Conservation (phyloP, 768 basidiomycete species). For the Lactarius indigo region DNA sequence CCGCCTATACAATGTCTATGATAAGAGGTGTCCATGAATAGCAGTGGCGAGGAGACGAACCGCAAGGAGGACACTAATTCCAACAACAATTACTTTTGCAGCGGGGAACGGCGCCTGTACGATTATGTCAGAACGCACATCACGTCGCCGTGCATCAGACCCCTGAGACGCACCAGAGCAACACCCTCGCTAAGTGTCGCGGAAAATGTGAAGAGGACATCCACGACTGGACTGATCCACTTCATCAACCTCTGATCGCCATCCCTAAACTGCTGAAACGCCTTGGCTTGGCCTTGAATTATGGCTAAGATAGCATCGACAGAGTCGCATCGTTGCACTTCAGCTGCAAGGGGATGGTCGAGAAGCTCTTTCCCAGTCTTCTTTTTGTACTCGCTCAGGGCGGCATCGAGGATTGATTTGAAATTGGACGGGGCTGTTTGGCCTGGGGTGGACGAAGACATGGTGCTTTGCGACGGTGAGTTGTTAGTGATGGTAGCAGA, state of each 20-base stretch:
- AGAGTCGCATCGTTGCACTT: slow-evolving; percentile 3
- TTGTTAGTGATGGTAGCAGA: too few relatives aligned
- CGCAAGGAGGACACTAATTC: slow-evolving; percentile 4
- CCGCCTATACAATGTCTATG: background rate
- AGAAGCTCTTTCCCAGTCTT: slow-evolving; percentile 1
- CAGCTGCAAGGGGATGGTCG: slow-evolving; percentile 1
- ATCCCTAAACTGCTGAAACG: background rate
- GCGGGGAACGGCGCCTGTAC: background rate
- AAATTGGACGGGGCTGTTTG: background rate
- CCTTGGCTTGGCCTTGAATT: background rate
- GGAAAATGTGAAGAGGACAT: slow-evolving; percentile 1
- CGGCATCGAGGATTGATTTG: background rate
- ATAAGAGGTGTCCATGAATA: background rate
- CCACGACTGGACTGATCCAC: background rate
- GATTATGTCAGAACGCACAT: background rate
- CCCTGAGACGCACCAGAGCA: background rate
- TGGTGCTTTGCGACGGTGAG: too few relatives aligned
- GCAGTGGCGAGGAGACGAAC: background rate
- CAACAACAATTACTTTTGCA: background rate
- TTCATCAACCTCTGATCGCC: background rate
- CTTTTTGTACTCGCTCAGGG: background rate
- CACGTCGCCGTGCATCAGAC: too few relatives aligned
- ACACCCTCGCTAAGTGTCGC: background rate
- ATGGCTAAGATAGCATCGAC: background rate
- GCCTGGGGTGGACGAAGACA: too few relatives aligned